Evolutionary conservation across 768 basidiomycete genomes (phyloP).

Genomic region (Leucosporidium yakuticum): DNA sequence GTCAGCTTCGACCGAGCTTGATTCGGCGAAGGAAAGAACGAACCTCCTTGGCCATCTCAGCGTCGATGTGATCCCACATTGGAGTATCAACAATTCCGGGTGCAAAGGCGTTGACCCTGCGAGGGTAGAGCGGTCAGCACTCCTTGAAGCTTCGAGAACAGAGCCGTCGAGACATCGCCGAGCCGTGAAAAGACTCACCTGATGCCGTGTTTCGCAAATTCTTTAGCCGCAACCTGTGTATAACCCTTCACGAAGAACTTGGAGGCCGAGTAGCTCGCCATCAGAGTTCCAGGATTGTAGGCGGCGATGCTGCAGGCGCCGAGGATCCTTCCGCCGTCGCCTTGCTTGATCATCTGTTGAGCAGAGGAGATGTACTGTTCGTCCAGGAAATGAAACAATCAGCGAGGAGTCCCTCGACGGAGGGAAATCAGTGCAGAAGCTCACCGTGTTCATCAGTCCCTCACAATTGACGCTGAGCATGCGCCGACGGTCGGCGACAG

Average conservation of each 20-base stretch:
- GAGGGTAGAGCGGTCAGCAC: too few relatives aligned
- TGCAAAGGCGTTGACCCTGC: slow-evolving; percentile 14
- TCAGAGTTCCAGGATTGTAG: slow-evolving; percentile 17
- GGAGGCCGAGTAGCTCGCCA: slow-evolving; percentile 22
- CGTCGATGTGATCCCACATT: slow-evolving; percentile 28
- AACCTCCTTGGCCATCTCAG: slow-evolving; percentile 17
- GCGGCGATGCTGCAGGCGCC: slow-evolving; percentile 25
- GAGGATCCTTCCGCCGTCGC: slow-evolving; percentile 15
- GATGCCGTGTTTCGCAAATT: slow-evolving; percentile 17
- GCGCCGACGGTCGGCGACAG: slow-evolving; percentile 17
- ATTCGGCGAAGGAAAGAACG: neutral
- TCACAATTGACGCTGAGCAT: slow-evolving; percentile 24
- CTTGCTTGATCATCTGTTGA: slow-evolving; percentile 27
- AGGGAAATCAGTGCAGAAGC: too few relatives aligned
- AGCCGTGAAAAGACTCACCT: neutral
- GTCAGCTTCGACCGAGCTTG: too few relatives aligned
- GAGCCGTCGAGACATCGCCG: neutral
- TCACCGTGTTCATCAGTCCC: neutral
- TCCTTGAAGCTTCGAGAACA: too few relatives aligned
- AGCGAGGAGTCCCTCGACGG: too few relatives aligned
- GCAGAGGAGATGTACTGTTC: slow-evolving; percentile 22
- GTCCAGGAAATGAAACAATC: slow-evolving; percentile 5
- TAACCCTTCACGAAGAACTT: slow-evolving; percentile 27
- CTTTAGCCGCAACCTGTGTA: slow-evolving; percentile 24
- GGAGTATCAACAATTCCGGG: slow-evolving; percentile 16